phyloP scores from a whole-genome alignment of 2,329 filamentous ascomycete species.

The Alternaria dauci region DNA sequence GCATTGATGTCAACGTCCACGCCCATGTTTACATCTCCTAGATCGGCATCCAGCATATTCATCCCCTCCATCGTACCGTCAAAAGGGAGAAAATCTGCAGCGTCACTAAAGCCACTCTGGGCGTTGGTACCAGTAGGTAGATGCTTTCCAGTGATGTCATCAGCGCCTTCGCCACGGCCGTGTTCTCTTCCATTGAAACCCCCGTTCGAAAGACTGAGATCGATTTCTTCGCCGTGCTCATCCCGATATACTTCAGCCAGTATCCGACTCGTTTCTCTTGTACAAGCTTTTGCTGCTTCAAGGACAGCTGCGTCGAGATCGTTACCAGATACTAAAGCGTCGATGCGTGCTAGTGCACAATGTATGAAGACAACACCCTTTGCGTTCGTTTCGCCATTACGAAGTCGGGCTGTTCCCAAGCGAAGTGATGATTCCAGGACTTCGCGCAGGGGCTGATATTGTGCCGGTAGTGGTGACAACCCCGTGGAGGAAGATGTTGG shows the following conservation, averaged over 20 bases:
- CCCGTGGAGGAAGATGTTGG: constrained; percentile 9
- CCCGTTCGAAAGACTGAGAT: constrained; percentile 16
- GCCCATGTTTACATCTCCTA: constrained; percentile 1
- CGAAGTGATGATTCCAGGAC: constrained; percentile 17
- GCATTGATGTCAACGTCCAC: constrained; percentile 12
- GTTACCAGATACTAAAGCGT: constrained; percentile 26
- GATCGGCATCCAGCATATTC: constrained; percentile 5
- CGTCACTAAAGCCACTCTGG: background rate
- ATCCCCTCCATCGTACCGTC: constrained; percentile 2
- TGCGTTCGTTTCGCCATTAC: constrained; percentile 37
- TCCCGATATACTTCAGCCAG: constrained; percentile 29
- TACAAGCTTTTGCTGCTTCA: constrained; percentile 25
- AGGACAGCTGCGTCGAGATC: constrained; percentile 31
- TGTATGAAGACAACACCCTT: constrained; percentile 34
- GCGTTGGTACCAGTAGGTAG: background rate
- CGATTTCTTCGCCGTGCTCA: constrained; percentile 34
- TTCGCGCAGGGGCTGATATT: constrained; percentile 23
- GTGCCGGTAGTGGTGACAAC: constrained; percentile 12
- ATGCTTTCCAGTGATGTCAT: constrained; percentile 1
- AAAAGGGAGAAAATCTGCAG: background rate
- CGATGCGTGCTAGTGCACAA: constrained; percentile 35
- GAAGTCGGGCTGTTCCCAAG: constrained; percentile 23
- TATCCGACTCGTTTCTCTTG: constrained; percentile 21
- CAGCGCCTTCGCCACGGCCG: constrained; percentile 23
- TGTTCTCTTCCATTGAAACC: constrained; percentile 14